Conservation (phyloP, 345 rosid species). For the Bruguiera sexangula region DNA sequence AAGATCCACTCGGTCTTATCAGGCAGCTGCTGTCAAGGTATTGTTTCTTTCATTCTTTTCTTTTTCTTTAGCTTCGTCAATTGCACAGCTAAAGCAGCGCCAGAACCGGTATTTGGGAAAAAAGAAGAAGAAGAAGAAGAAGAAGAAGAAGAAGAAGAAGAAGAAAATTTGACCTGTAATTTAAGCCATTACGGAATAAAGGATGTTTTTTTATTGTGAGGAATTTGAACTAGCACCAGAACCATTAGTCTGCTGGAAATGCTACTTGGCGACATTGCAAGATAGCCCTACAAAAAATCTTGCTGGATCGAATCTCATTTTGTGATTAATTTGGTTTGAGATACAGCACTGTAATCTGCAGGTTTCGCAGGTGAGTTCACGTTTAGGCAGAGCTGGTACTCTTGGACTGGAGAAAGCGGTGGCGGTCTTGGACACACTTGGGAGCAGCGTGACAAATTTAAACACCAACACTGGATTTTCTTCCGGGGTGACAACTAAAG, state of each 20-base stretch:
- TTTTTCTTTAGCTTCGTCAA: no score
- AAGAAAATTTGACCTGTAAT: no score
- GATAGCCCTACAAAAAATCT: neutral
- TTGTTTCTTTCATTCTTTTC: neutral
- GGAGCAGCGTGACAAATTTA: slow-evolving; percentile 89
- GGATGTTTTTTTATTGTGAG: no score
- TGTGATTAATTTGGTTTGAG: neutral
- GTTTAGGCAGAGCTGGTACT: slow-evolving; percentile 79
- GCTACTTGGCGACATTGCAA: no score
- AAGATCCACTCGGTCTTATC: slow-evolving; percentile 47
- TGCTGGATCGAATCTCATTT: neutral
- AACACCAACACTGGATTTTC: slow-evolving; percentile 55
- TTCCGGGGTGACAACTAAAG: slow-evolving; percentile 63
- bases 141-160: no score
- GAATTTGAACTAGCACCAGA: no score
- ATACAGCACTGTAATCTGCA: slow-evolving; percentile 15
- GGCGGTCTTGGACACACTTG: slow-evolving; percentile 87
- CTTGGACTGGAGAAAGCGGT: slow-evolving; percentile 82
- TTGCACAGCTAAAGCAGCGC: no score
- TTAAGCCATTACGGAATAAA: no score
- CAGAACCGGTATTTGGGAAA: no score
- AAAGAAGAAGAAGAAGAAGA: no score
- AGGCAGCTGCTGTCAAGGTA: slow-evolving; percentile 61
- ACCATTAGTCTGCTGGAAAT: no score
- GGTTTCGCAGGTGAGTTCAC: slow-evolving; percentile 72